A percentile compares a stretch with the other conserved stretches of the same genome.
Conservation (phyloP, 1,284 basidiomycete genomes). For the Jaminaea rosea region DNA sequence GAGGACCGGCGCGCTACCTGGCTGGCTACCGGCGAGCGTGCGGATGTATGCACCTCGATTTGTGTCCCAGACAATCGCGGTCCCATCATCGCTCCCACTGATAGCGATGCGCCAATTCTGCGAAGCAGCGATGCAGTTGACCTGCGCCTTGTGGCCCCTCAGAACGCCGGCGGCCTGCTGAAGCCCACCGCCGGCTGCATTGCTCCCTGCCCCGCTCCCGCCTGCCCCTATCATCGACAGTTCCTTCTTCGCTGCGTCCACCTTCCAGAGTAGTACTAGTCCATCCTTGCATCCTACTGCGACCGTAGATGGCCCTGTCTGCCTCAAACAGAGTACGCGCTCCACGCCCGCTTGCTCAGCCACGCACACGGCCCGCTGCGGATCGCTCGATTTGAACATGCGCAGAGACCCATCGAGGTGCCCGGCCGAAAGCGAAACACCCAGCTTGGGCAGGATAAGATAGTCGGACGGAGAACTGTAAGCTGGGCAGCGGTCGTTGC, state of each 20-base stretch:
- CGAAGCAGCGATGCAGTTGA: slow-evolving; percentile 66
- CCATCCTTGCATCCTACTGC: slow-evolving; percentile 59
- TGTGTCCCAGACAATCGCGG: slow-evolving; percentile 80
- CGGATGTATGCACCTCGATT: slow-evolving; percentile 54
- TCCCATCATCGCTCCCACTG: slow-evolving; percentile 75
- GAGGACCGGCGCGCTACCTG: slow-evolving; percentile 53
- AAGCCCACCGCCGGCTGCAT: no score
- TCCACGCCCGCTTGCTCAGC: slow-evolving; percentile 25
- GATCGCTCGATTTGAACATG: slow-evolving; percentile 45
- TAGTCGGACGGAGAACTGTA: slow-evolving; percentile 59
- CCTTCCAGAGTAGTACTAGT: slow-evolving; percentile 22
- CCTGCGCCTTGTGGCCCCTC: slow-evolving; percentile 60
- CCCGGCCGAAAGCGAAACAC: slow-evolving; percentile 62
- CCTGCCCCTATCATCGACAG: no score
- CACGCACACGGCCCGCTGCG: slow-evolving; percentile 58
- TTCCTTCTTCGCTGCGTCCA: slow-evolving; percentile 16
- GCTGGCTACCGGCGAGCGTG: slow-evolving; percentile 42
- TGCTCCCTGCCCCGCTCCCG: no score
- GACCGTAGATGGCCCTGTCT: slow-evolving; percentile 64
- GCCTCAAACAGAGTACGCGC: slow-evolving; percentile 54
- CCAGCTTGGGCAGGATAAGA: slow-evolving; percentile 57
- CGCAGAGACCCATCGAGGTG: slow-evolving; percentile 53
- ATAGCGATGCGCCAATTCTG: slow-evolving; percentile 72
- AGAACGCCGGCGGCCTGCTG: slow-evolving; percentile 59
- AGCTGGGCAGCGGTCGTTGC: no score